Evolutionary conservation across 1,284 basidiomycete species (phyloP).

Genomic region (Puccinia horiana): DNA sequence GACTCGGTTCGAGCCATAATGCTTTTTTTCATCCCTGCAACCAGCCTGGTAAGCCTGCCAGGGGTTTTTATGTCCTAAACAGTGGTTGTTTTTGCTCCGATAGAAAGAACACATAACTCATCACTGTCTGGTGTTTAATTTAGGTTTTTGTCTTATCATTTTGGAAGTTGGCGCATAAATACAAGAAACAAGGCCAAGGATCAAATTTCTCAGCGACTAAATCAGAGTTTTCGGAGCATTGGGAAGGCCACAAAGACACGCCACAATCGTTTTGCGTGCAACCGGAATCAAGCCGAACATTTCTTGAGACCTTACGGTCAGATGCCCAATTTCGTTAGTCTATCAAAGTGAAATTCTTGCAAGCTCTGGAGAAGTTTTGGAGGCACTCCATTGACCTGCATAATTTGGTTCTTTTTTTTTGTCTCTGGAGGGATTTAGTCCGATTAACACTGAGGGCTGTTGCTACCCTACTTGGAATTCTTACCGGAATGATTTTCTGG

Average conservation of each 20-base stretch:
- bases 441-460: background rate
- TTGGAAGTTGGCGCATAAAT: conserved; percentile 1
- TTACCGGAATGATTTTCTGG: background rate
- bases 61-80: background rate
- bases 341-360: background rate
- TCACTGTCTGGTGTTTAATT: background rate
- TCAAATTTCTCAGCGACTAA: background rate
- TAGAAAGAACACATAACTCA: background rate
- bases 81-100: background rate
- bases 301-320: background rate
- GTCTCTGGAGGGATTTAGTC: background rate
- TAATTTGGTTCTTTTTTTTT: background rate
- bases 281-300: background rate
- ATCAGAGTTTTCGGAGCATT: background rate
- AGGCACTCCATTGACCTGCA: background rate
- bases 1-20: background rate
- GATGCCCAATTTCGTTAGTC: conserved; percentile 16
- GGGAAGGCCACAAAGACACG: background rate
- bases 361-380: background rate
- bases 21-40: conserved; percentile 12
- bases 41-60: conserved; percentile 5
- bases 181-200: background rate
- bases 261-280: background rate
- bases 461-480: background rate
- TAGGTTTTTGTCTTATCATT: conserved; percentile 14